Base-by-base conservation (phyloP, 106 monocot species). In the Vanilla planifolia region DNA sequence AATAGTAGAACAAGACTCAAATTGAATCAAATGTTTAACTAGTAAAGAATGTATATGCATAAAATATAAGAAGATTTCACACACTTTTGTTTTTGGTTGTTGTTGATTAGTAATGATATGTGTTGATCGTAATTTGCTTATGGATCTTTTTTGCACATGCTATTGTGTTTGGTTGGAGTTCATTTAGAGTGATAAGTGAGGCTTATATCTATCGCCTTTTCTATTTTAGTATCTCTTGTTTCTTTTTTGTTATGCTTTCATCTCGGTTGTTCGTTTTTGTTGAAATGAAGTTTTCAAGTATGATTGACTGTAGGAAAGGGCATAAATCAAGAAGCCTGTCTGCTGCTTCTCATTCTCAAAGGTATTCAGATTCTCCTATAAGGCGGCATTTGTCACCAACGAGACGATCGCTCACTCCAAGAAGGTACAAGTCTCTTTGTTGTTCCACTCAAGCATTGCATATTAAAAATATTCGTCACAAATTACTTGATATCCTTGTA, bases 291-390 rank as follows among this genome's bases (percentile, higher is more conserved):
- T 53, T 53, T 40, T 47, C 33, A 40, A 50, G 28, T n/a, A 11
- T 61, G 34, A 32, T 57, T 34, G 48, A 29, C 67, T 40, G 23
- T 73, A 93, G 89, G 61, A 79, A 72, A 52, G 48, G 67, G 19
- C 67, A 23, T 55, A 81, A 67, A 33, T 82, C 79, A 58, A 66
- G 82, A 67, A 85, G 82, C 60, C 17, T 30, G 57, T 92, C 88
- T 55, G 40, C 55, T 32, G 79, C 84, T 25, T 67, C 88, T 21
- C 58, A 70, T 3, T 67, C 65, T 33, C 58, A 14, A 52, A 75
- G 69, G 27, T 65, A 13, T 69, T 77, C 75, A 6, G 10, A 58
- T 52, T 80, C 83, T 67, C 77, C 60, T 41, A 51, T 43, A 22
- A 71, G 66, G 60, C 71, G 43, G 24, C 25, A 62, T 55, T 47